Evolutionary conservation across 306 rosid species (phyloP).

Genomic region (Begonia loranthoides): DNA sequence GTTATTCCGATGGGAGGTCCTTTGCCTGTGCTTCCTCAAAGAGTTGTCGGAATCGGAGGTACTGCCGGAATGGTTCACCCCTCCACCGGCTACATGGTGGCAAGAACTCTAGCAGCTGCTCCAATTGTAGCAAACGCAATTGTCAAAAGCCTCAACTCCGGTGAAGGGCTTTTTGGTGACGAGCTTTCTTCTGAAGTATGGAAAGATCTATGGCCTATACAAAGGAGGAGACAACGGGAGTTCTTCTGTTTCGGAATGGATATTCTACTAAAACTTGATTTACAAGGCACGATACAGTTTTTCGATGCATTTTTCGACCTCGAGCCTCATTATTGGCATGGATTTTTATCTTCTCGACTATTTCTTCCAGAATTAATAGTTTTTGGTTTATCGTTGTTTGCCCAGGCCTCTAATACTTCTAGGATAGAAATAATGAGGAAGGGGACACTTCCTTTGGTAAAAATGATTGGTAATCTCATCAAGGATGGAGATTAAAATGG

Average conservation of each 20-base stretch:
- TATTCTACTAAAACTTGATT: conserved; percentile 84
- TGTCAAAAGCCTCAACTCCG: conserved; percentile 62
- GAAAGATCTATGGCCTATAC: conserved; percentile 89
- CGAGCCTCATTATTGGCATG: conserved; percentile 95
- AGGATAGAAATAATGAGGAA: conserved; percentile 90
- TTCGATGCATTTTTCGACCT: conserved; percentile 87
- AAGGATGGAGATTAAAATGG: conserved; percentile 55
- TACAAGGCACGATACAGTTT: conserved; percentile 71
- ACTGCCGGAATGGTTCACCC: conserved; percentile 99
- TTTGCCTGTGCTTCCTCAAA: conserved; percentile 84
- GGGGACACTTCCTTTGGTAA: conserved; percentile 88
- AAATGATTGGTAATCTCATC: conserved; percentile 83
- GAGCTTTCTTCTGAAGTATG: conserved; percentile 63
- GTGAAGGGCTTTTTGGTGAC: conserved; percentile 30
- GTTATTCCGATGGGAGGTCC: conserved; percentile 99
- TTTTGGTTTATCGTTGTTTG: conserved; percentile 82
- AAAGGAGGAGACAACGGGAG: conserved; percentile 88
- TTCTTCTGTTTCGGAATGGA: conserved; percentile 99
- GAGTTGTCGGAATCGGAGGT: conserved; percentile 96
- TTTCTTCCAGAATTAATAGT: conserved; percentile 69
- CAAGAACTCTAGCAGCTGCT: conserved; percentile 92
- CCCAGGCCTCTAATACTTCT: conserved; percentile 78
- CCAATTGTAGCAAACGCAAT: conserved; percentile 78
- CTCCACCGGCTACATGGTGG: conserved; percentile 98
- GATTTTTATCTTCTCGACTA: conserved; percentile 86